Conservation (phyloP, 2,329 filamentous ascomycete genomes). For the Trichoderma sp. region DNA sequence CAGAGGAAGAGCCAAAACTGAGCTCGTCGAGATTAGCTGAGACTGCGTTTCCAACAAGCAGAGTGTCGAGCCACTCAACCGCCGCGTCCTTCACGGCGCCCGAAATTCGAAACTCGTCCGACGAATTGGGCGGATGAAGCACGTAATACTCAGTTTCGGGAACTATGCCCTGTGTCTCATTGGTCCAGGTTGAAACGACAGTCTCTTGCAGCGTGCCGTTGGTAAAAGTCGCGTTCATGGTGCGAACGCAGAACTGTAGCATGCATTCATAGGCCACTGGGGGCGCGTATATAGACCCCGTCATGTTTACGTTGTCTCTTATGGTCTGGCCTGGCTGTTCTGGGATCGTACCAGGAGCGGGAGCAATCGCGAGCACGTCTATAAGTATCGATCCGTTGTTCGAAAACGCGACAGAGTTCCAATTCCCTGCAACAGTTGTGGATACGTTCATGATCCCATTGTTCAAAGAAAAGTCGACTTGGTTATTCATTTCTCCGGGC, state of each 20-base stretch:
- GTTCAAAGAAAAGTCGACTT: not conserved
- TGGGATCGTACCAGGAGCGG: not conserved
- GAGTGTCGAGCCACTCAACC: not conserved
- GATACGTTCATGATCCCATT: not conserved
- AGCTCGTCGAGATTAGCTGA: not conserved
- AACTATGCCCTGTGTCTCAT: not conserved
- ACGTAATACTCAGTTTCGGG: not conserved
- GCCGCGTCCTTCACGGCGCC: not conserved
- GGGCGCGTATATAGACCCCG: not conserved
- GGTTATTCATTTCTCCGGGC: not conserved
- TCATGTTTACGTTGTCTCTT: not conserved
- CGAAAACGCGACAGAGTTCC: not conserved
- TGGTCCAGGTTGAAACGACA: not conserved
- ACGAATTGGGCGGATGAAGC: not conserved
- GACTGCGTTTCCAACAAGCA: not conserved
- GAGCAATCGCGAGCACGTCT: not conserved
- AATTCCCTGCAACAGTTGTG: not conserved
- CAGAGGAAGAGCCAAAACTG: not conserved
- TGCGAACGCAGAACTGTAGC: constrained; percentile 13
- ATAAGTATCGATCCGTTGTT: not conserved
- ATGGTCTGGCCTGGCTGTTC: not conserved
- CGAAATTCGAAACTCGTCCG: not conserved
- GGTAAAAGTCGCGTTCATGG: not conserved
- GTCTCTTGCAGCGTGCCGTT: not conserved
- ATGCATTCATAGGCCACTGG: constrained; percentile 14